A percentile compares a stretch with the other conserved stretches of the same genome.
Conservation (phyloP, 805 yeast genomes). For the Saccharomycopsis sp. region DNA sequence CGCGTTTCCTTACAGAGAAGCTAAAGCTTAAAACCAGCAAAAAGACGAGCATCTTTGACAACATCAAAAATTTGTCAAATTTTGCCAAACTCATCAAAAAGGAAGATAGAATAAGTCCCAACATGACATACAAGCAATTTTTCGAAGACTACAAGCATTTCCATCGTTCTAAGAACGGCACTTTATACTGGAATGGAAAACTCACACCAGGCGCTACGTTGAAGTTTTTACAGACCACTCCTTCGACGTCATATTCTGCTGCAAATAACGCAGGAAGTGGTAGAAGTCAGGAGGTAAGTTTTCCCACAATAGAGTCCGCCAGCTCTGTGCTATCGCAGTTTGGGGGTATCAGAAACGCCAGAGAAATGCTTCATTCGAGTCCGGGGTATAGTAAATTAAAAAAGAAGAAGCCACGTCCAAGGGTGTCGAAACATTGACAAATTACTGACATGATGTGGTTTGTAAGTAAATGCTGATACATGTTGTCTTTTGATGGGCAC, state of each 20-base stretch:
- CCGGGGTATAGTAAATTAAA: slow-evolving; percentile 1
- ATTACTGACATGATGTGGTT: too few relatives aligned
- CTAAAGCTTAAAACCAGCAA: background rate
- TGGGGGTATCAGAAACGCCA: background rate
- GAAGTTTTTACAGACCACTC: background rate
- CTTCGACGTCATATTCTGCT: background rate
- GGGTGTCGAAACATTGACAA: background rate
- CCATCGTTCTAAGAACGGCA: background rate
- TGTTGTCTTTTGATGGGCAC: too few relatives aligned
- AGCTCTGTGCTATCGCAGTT: background rate
- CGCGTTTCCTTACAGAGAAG: background rate
- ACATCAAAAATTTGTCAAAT: background rate
- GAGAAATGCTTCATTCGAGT: background rate
- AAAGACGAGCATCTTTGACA: background rate
- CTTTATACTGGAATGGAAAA: background rate
- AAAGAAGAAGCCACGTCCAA: background rate
- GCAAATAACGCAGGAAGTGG: background rate
- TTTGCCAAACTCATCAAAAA: background rate
- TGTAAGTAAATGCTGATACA: too few relatives aligned
- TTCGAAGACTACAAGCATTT: background rate
- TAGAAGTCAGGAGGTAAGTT: background rate
- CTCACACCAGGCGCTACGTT: background rate
- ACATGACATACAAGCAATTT: background rate
- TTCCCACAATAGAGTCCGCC: background rate
- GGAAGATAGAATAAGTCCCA: background rate